These are phyloP conservation scores for Purshia tridentata DNA, from an alignment of 306 rosid genomes.

Conservation along the genomic window DNA sequence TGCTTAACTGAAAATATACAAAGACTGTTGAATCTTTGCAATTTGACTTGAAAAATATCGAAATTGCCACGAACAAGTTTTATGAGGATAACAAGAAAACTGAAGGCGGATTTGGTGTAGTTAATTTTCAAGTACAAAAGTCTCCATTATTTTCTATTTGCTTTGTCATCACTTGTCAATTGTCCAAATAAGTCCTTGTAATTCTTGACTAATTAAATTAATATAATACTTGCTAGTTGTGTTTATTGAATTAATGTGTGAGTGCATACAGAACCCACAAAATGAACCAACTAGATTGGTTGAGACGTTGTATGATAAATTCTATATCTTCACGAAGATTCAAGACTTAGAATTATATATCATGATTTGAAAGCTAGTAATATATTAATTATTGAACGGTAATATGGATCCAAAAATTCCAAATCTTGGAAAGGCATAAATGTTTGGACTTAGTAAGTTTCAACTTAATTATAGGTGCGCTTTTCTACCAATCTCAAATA, in stretches of 20 bases:
- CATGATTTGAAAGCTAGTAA: slow-evolving; percentile 46
- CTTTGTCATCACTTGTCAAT: too few relatives aligned
- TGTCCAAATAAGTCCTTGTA: too few relatives aligned
- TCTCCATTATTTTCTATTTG: slow-evolving; percentile 22
- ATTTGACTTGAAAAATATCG: neutral
- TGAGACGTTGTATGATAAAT: slow-evolving; percentile 33
- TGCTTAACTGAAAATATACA: neutral
- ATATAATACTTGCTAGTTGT: too few relatives aligned
- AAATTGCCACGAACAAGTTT: neutral
- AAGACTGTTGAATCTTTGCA: neutral
- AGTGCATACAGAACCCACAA: slow-evolving; percentile 30
- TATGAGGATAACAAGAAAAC: neutral
- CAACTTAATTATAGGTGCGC: too few relatives aligned
- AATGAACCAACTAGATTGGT: slow-evolving; percentile 37
- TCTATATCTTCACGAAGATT: slow-evolving; percentile 43
- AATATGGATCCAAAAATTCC: slow-evolving; percentile 44
- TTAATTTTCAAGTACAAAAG: too few relatives aligned
- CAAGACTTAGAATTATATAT: slow-evolving; percentile 36
- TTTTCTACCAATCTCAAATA: too few relatives aligned
- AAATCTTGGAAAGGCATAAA: slow-evolving; percentile 46
- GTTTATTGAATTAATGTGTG: neutral
- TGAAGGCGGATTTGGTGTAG: slow-evolving; percentile 7
- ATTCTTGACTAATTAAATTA: too few relatives aligned
- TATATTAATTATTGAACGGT: slow-evolving; percentile 38
- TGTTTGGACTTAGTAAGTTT: slow-evolving; percentile 26